These are phyloP conservation scores for Magnusiomyces paraingens DNA, from an alignment of 1,139 yeast species.

Conservation along the genomic window DNA sequence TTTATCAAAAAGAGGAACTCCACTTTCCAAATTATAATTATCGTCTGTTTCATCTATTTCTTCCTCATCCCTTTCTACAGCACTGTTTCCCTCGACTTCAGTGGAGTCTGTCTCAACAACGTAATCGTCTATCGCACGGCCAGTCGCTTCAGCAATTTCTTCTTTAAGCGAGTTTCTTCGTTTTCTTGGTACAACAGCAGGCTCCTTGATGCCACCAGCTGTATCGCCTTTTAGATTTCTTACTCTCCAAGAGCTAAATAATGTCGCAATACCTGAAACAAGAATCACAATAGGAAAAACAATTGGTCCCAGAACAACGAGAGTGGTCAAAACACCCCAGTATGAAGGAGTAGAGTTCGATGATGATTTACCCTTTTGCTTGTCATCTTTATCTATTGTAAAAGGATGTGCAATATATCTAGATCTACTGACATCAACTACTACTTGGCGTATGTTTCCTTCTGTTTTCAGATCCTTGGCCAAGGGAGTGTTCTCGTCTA, in stretches of 20 bases:
- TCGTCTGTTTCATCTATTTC: not conserved
- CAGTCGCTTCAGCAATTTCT: slow-evolving; percentile 1
- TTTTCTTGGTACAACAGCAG: not conserved
- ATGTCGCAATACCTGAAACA: not conserved
- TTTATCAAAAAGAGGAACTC: not conserved
- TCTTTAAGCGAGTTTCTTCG: not conserved
- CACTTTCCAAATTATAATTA: not conserved
- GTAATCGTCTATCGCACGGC: not conserved
- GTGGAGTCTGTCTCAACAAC: not conserved
- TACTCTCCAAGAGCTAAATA: not conserved
- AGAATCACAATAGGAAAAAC: not conserved
- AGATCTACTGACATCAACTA: slow-evolving; percentile 1
- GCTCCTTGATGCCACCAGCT: not conserved
- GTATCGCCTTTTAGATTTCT: not conserved
- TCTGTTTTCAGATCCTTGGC: not conserved
- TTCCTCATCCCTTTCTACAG: not conserved
- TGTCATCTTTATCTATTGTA: not conserved
- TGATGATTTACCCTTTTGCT: not conserved
- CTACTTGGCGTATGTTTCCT: not conserved
- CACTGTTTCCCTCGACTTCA: not conserved
- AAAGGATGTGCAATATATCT: slow-evolving; percentile 4
- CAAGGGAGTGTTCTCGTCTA: not conserved
- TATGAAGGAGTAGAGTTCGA: not conserved
- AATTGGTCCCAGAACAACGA: not conserved
- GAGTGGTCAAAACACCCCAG: not conserved